Evolutionary conservation across 1,139 yeast genomes (phyloP).

Genomic region (Saccharomycopsis hybrid): DNA sequence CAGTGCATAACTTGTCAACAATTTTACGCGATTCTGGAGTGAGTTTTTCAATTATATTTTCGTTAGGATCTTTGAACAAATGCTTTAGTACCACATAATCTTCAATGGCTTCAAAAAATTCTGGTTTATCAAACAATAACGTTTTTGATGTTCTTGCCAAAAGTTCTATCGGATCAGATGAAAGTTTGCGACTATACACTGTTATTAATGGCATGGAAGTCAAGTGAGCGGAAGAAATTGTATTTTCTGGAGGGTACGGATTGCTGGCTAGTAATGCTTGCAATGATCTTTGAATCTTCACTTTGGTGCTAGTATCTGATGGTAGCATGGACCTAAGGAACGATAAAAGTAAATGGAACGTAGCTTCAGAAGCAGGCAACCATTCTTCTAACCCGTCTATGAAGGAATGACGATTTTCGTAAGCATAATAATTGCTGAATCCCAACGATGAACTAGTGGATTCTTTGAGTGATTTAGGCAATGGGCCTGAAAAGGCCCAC

Average conservation of each 20-base stretch:
- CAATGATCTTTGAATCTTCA: constrained; percentile 56
- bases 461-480: constrained; percentile 18
- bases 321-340: constrained; percentile 79
- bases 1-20: constrained; percentile 50
- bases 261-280: constrained; percentile 56
- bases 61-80: constrained; percentile 51
- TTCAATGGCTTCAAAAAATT: constrained; percentile 66
- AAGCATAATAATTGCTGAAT: too few species aligned
- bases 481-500: constrained; percentile 68
- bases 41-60: constrained; percentile 54
- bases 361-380: constrained; percentile 80
- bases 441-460: too few species aligned
- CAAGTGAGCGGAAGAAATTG: constrained; percentile 23
- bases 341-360: constrained; percentile 72
- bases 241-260: constrained; percentile 48
- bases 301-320: constrained; percentile 37
- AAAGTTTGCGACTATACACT: constrained; percentile 54
- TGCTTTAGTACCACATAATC: constrained; percentile 72
- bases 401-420: constrained; percentile 33
- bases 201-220: constrained; percentile 64
- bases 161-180: constrained; percentile 51
- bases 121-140: constrained; percentile 63
- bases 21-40: constrained; percentile 72
- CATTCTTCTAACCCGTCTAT: constrained; percentile 70
- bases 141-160: constrained; percentile 58